Conservation (phyloP, 495 filamentous ascomycete genomes). For the Xylaria scruposa region DNA sequence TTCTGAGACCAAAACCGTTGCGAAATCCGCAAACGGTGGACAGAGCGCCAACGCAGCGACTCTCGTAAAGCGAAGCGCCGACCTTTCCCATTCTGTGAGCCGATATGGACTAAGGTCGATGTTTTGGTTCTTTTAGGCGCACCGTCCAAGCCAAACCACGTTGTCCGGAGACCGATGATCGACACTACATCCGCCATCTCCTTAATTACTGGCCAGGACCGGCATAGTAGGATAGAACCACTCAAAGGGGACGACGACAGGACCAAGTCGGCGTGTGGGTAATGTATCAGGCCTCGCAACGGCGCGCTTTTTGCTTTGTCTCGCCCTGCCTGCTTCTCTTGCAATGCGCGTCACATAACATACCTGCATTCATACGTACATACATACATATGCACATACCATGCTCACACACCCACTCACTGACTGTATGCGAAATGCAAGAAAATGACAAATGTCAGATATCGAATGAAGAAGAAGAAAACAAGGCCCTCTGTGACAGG, state of each 20-base stretch:
- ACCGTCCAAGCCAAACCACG: slow-evolving; percentile 13
- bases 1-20: slow-evolving; percentile 6
- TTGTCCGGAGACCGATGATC: slow-evolving; percentile 27
- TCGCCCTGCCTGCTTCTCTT: background rate
- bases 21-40: background rate
- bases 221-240: background rate
- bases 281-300: background rate
- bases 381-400: background rate
- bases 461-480: slow-evolving; percentile 3
- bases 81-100: slow-evolving; percentile 2
- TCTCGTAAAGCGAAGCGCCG: slow-evolving; percentile 12
- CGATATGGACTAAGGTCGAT: slow-evolving; percentile 8
- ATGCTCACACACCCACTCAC: background rate
- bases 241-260: background rate
- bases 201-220: slow-evolving; percentile 22
- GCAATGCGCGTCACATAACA: slow-evolving; percentile 10
- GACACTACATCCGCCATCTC: slow-evolving; percentile 15
- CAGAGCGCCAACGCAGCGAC: slow-evolving; percentile 24
- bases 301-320: background rate
- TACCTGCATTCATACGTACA: background rate
- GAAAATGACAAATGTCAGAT: slow-evolving; percentile 20
- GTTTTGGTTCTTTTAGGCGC: background rate
- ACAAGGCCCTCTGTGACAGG: background rate
- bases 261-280: background rate
- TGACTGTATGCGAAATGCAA: slow-evolving; percentile 2